Percentiles rank a stretch among this genome's conserved stretches.
Conservation (phyloP, 2,329 filamentous ascomycete species). For the Metarhizium humberi region DNA sequence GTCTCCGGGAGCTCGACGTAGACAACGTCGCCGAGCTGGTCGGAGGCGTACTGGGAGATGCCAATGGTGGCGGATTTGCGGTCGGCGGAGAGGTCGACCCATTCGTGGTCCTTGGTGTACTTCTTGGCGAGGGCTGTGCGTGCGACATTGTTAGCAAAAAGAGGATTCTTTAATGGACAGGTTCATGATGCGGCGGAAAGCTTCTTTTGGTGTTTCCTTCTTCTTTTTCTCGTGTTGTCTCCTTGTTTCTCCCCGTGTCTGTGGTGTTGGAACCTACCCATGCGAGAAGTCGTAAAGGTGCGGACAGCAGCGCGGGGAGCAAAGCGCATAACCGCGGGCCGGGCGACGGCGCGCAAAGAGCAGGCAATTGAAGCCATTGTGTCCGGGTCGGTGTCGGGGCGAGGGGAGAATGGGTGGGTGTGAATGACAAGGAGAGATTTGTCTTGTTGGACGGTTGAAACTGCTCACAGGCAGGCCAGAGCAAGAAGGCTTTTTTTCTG, state of each 20-base stretch:
- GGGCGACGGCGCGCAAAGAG: slow-evolving; percentile 36
- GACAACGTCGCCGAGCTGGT: slow-evolving; percentile 91
- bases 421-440: neutral
- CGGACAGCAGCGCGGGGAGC: slow-evolving; percentile 29
- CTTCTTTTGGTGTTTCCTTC: no score
- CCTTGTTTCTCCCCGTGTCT: neutral
- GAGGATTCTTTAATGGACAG: neutral
- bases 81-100: slow-evolving; percentile 82
- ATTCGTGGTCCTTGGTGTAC: slow-evolving; percentile 97
- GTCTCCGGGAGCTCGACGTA: slow-evolving; percentile 85
- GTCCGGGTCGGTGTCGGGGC: slow-evolving; percentile 5
- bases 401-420: neutral
- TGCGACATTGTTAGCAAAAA: neutral
- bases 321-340: slow-evolving; percentile 32
- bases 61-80: slow-evolving; percentile 73
- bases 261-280: slow-evolving; percentile 19
- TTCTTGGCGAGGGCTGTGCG: slow-evolving; percentile 57
- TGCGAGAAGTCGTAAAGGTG: slow-evolving; percentile 33
- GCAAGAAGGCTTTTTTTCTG: neutral
- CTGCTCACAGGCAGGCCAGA: neutral
- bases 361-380: slow-evolving; percentile 55
- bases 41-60: slow-evolving; percentile 84
- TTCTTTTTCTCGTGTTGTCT: neutral
- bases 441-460: neutral
- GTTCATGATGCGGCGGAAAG: neutral